Evolutionary conservation across 2,329 filamentous ascomycete genomes (phyloP).

Genomic region (Exophiala xenobiotica): DNA sequence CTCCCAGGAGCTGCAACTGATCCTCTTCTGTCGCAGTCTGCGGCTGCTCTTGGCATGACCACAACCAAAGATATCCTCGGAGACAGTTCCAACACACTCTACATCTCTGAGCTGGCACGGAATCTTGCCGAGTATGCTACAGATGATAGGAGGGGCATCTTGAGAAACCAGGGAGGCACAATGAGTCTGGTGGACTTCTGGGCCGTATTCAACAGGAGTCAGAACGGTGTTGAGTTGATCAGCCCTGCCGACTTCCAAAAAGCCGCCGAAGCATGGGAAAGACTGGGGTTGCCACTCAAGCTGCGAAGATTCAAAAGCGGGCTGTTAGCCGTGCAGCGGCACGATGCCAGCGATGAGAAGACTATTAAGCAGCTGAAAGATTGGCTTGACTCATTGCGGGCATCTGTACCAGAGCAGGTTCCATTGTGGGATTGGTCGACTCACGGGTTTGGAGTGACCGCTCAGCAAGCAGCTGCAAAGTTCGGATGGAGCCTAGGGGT

Average conservation of each 20-base stretch:
- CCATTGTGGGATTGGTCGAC: conserved; percentile 71
- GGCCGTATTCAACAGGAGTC: conserved; percentile 90
- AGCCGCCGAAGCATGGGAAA: conserved; percentile 84
- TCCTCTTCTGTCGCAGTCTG: conserved; percentile 76
- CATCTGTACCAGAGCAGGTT: conserved; percentile 54
- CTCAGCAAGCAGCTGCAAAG: conserved; percentile 80
- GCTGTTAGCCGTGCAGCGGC: conserved; percentile 87
- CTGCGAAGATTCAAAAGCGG: conserved; percentile 88
- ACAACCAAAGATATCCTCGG: conserved; percentile 93
- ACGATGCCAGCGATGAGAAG: conserved; percentile 85
- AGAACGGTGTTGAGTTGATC: conserved; percentile 90
- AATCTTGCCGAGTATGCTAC: conserved; percentile 87
- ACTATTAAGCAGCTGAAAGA: conserved; percentile 72
- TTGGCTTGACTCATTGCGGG: conserved; percentile 74
- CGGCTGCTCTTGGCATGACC: conserved; percentile 79
- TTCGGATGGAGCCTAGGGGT: conserved; percentile 98
- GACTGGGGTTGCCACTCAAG: conserved; percentile 78
- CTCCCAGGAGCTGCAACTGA: conserved; percentile 59
- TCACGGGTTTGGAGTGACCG: conserved; percentile 84
- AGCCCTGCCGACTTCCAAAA: conserved; percentile 90
- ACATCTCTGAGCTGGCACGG: conserved; percentile 80
- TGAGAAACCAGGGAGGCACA: conserved; percentile 79
- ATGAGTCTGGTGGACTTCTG: conserved; percentile 88
- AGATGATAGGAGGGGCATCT: conserved; percentile 75
- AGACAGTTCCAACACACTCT: conserved; percentile 75